These are phyloP conservation scores for Fragaria nilgerrensis DNA, from an alignment of 306 rosid genomes.

Conservation along the genomic window DNA sequence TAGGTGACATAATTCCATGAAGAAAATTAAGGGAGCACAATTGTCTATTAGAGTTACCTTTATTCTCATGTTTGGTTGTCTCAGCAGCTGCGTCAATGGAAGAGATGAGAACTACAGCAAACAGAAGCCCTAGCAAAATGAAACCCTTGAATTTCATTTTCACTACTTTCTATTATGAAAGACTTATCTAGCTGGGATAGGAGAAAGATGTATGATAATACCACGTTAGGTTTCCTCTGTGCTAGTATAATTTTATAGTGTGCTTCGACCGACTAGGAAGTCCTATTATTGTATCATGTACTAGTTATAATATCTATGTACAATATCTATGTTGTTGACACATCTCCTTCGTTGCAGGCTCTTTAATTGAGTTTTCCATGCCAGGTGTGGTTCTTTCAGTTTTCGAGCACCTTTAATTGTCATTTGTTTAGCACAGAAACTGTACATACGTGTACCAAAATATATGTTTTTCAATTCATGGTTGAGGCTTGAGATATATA, in stretches of 20 bases:
- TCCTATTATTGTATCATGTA: not conserved
- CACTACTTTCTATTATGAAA: too few species aligned
- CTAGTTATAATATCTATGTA: not conserved
- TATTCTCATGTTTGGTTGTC: slow-evolving; percentile 1
- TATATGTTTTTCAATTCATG: too few species aligned
- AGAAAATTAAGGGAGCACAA: not conserved
- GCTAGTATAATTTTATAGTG: not conserved
- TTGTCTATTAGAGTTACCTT: not conserved
- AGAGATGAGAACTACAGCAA: not conserved
- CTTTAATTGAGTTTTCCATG: not conserved
- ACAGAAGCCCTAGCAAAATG: not conserved
- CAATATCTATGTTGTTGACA: not conserved
- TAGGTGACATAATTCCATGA: not conserved
- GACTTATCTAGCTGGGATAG: not conserved
- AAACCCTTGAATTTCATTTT: slow-evolving; percentile 2
- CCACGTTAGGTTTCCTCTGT: not conserved
- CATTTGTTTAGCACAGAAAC: too few species aligned
- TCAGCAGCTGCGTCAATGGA: not conserved
- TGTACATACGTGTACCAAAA: too few species aligned
- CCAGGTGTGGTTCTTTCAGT: too few species aligned
- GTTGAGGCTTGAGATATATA: too few species aligned
- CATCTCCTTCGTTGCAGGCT: not conserved
- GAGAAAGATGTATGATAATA: not conserved
- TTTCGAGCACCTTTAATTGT: too few species aligned
- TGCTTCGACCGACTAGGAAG: not conserved